These are phyloP conservation scores for Bryum argenteum DNA, from an alignment of 225 moss, liverwort and hornwort genomes.

Conservation along the genomic window DNA sequence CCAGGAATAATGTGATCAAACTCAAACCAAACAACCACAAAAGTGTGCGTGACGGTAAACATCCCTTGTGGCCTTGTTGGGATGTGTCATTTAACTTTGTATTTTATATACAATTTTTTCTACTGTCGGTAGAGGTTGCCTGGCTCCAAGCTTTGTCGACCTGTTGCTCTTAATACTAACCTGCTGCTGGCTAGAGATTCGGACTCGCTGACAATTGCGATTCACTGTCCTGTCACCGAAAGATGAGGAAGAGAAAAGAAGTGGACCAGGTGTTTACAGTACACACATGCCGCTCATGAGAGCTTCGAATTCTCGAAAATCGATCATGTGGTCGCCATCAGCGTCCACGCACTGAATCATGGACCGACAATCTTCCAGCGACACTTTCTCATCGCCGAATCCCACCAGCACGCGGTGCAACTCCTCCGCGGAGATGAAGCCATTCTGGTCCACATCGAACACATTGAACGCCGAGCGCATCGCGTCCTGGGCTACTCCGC, in stretches of 20 bases:
- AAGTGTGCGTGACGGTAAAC: background rate
- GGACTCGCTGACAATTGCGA: constrained; percentile 15
- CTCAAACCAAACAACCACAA: background rate
- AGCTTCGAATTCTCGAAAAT: constrained; percentile 52
- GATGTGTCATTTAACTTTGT: background rate
- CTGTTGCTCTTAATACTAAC: background rate
- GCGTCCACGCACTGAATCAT: constrained; percentile 57
- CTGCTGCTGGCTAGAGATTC: constrained; percentile 2
- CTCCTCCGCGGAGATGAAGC: constrained; percentile 70
- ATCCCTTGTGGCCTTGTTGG: constrained; percentile 11
- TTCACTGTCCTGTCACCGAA: background rate
- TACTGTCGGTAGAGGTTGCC: background rate
- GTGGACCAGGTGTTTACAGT: background rate
- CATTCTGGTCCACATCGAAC: constrained; percentile 65
- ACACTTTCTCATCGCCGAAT: constrained; percentile 63
- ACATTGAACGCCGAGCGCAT: constrained; percentile 71
- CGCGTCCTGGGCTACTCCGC: constrained; percentile 32
- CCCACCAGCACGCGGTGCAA: constrained; percentile 58
- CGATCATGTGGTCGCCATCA: constrained; percentile 54
- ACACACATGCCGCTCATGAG: constrained; percentile 38
- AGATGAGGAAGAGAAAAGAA: background rate
- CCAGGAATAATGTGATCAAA: background rate
- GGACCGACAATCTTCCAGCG: constrained; percentile 64
- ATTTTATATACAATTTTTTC: constrained; percentile 11
- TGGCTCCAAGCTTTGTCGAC: constrained; percentile 11